Evolutionary conservation across 2,329 filamentous ascomycete genomes (phyloP).

Genomic region (Beauveria pseudobassiana): DNA sequence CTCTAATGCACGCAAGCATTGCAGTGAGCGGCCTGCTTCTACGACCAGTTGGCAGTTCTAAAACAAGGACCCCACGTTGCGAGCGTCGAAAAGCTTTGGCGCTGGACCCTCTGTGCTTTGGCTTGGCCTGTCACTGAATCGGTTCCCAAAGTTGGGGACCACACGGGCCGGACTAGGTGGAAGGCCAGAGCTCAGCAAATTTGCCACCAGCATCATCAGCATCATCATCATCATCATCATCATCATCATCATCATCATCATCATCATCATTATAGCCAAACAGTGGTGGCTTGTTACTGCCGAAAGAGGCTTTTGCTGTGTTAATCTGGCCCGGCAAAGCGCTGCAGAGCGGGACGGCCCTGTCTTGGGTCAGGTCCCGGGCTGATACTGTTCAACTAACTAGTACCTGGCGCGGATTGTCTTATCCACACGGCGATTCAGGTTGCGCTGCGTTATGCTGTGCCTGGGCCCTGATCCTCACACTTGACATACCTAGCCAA

Average conservation of each 20-base stretch:
- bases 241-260: no score
- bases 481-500: not conserved
- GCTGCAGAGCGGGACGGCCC: conserved; percentile 8
- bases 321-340: not conserved
- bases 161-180: not conserved
- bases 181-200: not conserved
- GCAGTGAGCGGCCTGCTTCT: not conserved
- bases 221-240: no score
- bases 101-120: not conserved
- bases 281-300: not conserved
- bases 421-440: conserved; percentile 7
- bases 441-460: not conserved
- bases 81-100: not conserved
- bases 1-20: not conserved
- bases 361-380: not conserved
- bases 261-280: not conserved
- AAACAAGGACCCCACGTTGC: conserved; percentile 5
- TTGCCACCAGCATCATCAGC: not conserved
- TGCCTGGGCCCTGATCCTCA: not conserved
- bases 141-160: not conserved
- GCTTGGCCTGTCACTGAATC: not conserved
- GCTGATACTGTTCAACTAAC: not conserved
- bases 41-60: not conserved
- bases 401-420: not conserved
- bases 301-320: not conserved